Percentiles rank a stretch among this genome's conserved stretches.
Conservation (phyloP, 768 basidiomycete genomes). For the Candolleomyces aberdarensis region DNA sequence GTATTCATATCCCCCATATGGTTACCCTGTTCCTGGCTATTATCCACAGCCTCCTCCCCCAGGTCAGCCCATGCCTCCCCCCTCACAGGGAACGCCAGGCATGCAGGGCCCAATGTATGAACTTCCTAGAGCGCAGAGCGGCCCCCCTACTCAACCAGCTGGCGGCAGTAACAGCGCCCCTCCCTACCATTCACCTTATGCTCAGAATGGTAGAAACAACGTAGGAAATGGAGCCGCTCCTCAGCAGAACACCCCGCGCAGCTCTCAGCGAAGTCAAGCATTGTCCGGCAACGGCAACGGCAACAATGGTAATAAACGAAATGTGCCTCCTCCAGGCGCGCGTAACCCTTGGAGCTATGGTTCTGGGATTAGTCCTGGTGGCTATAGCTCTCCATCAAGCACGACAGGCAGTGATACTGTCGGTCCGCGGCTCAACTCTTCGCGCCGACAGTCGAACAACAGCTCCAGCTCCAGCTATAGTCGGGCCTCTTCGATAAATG, state of each 20-base stretch:
- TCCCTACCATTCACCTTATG: conserved; percentile 16
- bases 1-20: conserved; percentile 12
- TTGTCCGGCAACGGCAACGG: conserved; percentile 20
- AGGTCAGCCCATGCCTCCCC: conserved; percentile 25
- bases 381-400: conserved; percentile 30
- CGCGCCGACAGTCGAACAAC: conserved; percentile 52
- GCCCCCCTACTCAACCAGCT: conserved; percentile 16
- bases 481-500: conserved; percentile 54
- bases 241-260: conserved; percentile 10
- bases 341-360: conserved; percentile 70
- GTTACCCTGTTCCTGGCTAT: conserved; percentile 26
- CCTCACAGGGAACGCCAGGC: conserved; percentile 16
- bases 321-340: conserved; percentile 33
- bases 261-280: conserved; percentile 17
- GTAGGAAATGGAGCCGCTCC: conserved; percentile 23
- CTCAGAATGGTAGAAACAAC: conserved; percentile 14
- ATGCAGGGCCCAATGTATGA: conserved; percentile 14
- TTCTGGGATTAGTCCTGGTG: conserved; percentile 53
- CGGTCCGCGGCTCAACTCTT: conserved; percentile 62
- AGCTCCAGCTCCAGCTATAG: conserved; percentile 51
- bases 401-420: conserved; percentile 43
- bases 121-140: conserved; percentile 15
- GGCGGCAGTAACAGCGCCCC: conserved; percentile 15
- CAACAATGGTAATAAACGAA: conserved; percentile 27
- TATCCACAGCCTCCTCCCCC: conserved; percentile 21